Evolutionary conservation across 2,329 filamentous ascomycete species (phyloP).

Genomic region (Ceratocystis alfenasii): DNA sequence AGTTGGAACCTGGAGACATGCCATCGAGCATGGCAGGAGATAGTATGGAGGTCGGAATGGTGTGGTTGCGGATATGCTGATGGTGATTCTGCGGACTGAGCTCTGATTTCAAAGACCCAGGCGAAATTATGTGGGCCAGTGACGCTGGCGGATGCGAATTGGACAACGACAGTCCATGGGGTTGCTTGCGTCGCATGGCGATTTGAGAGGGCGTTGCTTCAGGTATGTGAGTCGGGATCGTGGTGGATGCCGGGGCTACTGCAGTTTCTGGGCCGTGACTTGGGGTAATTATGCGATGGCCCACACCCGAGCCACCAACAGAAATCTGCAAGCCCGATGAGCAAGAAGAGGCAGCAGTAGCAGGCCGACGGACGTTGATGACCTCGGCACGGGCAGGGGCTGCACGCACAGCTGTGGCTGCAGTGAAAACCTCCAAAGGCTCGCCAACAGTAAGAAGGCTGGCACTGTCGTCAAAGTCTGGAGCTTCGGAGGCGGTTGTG

Average conservation of each 20-base stretch:
- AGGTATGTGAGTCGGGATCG: not conserved
- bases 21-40: conserved; percentile 15
- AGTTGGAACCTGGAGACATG: not conserved
- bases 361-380: conserved; percentile 18
- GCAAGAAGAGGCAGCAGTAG: not conserved
- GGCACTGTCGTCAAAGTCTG: conserved; percentile 10
- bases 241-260: not conserved
- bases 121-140: conserved; percentile 2
- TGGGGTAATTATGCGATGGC: not conserved
- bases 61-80: conserved; percentile 12
- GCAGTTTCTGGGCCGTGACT: not conserved
- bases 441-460: conserved; percentile 18
- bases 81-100: not conserved
- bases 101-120: not conserved
- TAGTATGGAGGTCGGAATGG: conserved; percentile 14
- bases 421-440: conserved; percentile 12
- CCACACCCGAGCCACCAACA: not conserved
- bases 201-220: not conserved
- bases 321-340: not conserved
- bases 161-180: conserved; percentile 1
- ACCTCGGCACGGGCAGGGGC: conserved; percentile 19
- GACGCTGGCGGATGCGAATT: conserved; percentile 9
- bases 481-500: not conserved
- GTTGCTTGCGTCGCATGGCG: not conserved
- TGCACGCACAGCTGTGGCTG: conserved; percentile 18